Evolutionary conservation across 352 stramenopile genomes (phyloP), one percentile per base, ranked within the genome.

Genomic region (Thraustotheca clavata): DNA sequence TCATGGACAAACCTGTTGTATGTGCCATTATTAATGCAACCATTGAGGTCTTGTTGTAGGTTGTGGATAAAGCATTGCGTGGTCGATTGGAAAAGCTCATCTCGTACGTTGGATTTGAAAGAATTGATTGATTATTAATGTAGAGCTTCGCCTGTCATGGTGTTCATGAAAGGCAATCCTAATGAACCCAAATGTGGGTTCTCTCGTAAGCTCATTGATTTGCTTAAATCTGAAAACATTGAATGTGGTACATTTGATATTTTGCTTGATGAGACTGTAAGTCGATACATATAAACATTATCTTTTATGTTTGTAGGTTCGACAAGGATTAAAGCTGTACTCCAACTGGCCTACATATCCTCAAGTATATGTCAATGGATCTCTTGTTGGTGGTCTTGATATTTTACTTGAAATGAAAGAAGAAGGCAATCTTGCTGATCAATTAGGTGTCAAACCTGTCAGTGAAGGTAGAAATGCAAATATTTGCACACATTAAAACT

Each of bases 131-230:
- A 40, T 22, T 60, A 11, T 22, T 38, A 33, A 2, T 12, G 32
- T 41, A 87, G 73, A 48, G 85, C 85, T 18, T 89, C 88, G 31
- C 76, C 86, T 1, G 90, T 98, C 48, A 98, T 99, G 94, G 76
- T 99, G 22, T 99, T 99, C 74, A 99, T 99, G 95, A 99, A 99
- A 76, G 97, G 97, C 55, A 94, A 91, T 11, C 95, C 96, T 2
- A 95, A 76, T 20, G 87, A 91, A 39, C 96, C 96, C 22, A 88
- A 90, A 70, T 99, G 97, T 71, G 96, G 96, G 41, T 99, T 99
- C 74, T 98, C 86, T 67, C 77, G 88, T 35, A 83, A 98, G 70
- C 91, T 97, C 32, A 88, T 99, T 0, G 87, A 86, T 62, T 76
- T 99, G 36, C 72, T 99, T 60, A 87, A 98, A 69, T 83, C 93